These are phyloP conservation scores for Penicillium sp. DNA, from an alignment of 2,329 filamentous ascomycete species.

Conservation along the genomic window DNA sequence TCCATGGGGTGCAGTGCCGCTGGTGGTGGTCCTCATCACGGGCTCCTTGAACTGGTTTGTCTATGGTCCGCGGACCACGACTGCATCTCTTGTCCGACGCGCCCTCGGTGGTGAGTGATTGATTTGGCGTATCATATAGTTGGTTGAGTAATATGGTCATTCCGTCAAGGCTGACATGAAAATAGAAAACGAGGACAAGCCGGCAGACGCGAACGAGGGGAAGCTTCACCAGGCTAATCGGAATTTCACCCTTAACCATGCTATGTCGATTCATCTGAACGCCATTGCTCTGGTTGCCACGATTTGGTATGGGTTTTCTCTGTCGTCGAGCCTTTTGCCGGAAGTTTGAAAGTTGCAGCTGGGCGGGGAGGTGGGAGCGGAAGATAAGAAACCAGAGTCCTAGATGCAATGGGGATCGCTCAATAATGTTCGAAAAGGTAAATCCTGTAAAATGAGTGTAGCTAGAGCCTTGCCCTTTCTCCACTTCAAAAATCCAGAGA, in stretches of 20 bases:
- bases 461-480: neutral
- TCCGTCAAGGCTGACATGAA: neutral
- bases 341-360: neutral
- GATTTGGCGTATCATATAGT: too few species aligned
- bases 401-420: neutral
- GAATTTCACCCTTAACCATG: conserved; percentile 46
- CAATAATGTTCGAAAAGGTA: too few species aligned
- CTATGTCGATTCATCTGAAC: conserved; percentile 54
- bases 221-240: conserved; percentile 36
- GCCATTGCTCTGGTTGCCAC: conserved; percentile 45
- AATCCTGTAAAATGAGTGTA: neutral
- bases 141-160: neutral
- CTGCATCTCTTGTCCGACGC: conserved; percentile 41
- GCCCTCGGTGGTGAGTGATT: conserved; percentile 29
- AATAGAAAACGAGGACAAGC: conserved; percentile 17
- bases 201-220: conserved; percentile 3
- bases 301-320: conserved; percentile 37
- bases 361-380: neutral
- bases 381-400: neutral
- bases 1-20: conserved; percentile 33
- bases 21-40: conserved; percentile 40
- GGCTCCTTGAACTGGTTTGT: conserved; percentile 45
- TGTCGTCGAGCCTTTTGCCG: conserved; percentile 26
- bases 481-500: neutral
- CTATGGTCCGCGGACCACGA: conserved; percentile 47